These are phyloP conservation scores for Magnusiomyces tetraspermus DNA, from an alignment of 1,139 yeast genomes.

Conservation along the genomic window DNA sequence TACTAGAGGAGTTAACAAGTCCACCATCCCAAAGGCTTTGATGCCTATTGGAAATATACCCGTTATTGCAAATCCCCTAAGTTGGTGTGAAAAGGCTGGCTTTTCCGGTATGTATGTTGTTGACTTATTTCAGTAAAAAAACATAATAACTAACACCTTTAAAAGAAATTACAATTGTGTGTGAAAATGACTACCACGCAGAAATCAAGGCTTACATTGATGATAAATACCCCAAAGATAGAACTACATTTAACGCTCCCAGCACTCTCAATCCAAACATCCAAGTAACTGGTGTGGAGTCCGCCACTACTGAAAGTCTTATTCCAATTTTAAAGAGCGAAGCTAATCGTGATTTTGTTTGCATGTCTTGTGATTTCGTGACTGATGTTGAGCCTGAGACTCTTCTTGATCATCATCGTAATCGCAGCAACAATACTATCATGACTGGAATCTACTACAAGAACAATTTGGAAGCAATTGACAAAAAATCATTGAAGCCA, in stretches of 20 bases:
- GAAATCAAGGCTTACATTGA: conserved; percentile 27
- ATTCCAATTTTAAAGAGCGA: conserved; percentile 42
- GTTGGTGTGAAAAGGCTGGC: conserved; percentile 81
- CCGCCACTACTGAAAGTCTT: conserved; percentile 54
- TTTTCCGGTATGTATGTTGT: conserved; percentile 21
- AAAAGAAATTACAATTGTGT: conserved; percentile 9
- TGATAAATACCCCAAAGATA: conserved; percentile 25
- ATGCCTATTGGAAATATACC: conserved; percentile 86
- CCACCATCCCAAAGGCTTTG: conserved; percentile 67
- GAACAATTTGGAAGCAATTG: conserved; percentile 62
- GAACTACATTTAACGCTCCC: not conserved
- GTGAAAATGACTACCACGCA: conserved; percentile 8
- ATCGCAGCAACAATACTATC: conserved; percentile 54
- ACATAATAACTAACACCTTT: not conserved
- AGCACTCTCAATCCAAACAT: conserved; percentile 17
- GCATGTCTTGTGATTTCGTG: conserved; percentile 87
- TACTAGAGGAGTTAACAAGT: conserved; percentile 19
- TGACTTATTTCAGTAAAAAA: not conserved
- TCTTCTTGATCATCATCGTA: conserved; percentile 73
- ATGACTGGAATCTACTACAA: conserved; percentile 52
- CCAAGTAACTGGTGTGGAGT: conserved; percentile 11
- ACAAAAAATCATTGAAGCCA: conserved; percentile 61
- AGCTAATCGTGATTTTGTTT: conserved; percentile 49
- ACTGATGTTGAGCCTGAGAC: conserved; percentile 89
- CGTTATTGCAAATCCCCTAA: conserved; percentile 78